A percentile compares a stretch with the other conserved stretches of the same genome.
These are phyloP conservation scores for Mycena rosella DNA, from an alignment of 768 basidiomycete genomes.

Conservation along the genomic window DNA sequence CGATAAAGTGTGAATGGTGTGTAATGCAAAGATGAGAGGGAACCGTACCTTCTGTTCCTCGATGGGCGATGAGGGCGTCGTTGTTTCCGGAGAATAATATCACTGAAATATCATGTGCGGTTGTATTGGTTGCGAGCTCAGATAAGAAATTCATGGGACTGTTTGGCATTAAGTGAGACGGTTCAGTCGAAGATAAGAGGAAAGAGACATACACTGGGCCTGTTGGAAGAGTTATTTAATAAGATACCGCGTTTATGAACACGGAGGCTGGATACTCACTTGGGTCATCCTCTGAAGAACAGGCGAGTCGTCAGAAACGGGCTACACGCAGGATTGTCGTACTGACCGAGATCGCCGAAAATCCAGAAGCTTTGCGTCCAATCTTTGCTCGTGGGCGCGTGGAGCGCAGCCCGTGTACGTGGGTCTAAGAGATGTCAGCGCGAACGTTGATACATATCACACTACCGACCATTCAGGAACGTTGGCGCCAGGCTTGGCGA, in stretches of 20 bases:
- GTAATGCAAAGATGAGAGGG: background rate
- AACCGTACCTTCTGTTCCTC: constrained; percentile 69
- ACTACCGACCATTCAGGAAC: constrained; percentile 72
- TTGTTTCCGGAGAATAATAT: constrained; percentile 78
- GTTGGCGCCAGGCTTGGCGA: constrained; percentile 58
- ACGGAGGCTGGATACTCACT: constrained; percentile 44
- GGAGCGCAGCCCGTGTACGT: constrained; percentile 68
- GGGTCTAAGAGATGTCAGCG: constrained; percentile 54
- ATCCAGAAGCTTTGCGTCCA: constrained; percentile 56
- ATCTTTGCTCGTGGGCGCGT: constrained; percentile 73
- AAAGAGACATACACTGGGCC: constrained; percentile 50
- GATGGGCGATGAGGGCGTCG: constrained; percentile 74
- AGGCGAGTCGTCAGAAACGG: constrained; percentile 11
- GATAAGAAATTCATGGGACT: too few relatives aligned
- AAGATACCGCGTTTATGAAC: background rate
- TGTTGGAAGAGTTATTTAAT: constrained; percentile 23
- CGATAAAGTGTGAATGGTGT: constrained; percentile 18
- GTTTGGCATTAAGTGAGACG: too few relatives aligned
- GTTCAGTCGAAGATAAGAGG: background rate
- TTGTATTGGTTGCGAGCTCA: constrained; percentile 75
- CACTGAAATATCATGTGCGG: constrained; percentile 62
- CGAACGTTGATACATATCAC: background rate
- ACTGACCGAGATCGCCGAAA: constrained; percentile 50
- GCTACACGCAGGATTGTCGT: background rate
- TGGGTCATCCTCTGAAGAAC: constrained; percentile 47